These are phyloP conservation scores for Noccaea bulbosa DNA, from an alignment of 345 rosid species.

Conservation along the genomic window DNA sequence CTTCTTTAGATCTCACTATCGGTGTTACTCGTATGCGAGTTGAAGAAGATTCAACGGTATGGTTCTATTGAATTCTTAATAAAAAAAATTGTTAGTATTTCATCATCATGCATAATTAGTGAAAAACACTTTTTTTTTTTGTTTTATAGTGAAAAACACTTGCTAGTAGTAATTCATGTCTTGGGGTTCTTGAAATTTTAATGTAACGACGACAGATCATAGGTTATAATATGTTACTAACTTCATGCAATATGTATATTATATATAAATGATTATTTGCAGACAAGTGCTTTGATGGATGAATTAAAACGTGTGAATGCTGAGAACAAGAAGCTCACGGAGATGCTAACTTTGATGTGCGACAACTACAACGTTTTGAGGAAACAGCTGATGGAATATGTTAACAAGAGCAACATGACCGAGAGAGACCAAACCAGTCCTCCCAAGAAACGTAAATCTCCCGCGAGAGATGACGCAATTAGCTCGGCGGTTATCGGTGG, in stretches of 20 bases:
- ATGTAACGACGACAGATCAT: not conserved
- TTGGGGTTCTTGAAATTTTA: conserved; percentile 10
- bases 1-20: conserved; percentile 64
- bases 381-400: conserved; percentile 61
- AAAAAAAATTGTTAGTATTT: conserved; percentile 15
- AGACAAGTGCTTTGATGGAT: conserved; percentile 58
- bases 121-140: too few species aligned
- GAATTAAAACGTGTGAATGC: conserved; percentile 78
- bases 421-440: conserved; percentile 51
- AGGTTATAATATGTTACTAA: conserved; percentile 20
- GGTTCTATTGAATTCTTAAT: not conserved
- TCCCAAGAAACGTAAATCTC: conserved; percentile 80
- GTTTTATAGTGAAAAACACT: too few species aligned
- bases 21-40: conserved; percentile 47
- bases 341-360: conserved; percentile 73
- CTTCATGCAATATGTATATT: conserved; percentile 14
- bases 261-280: conserved; percentile 6
- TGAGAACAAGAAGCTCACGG: conserved; percentile 87
- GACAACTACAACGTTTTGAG: conserved; percentile 75
- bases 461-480: conserved; percentile 47
- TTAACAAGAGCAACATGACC: conserved; percentile 53
- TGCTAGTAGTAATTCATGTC: conserved; percentile 4
- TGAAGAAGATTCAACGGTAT: conserved; percentile 50
- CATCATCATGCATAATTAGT: conserved; percentile 27
- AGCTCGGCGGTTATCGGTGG: conserved; percentile 45